Evolutionary conservation across 23 red algal genomes (phyloP).

Genomic region (Chondrus crispus): DNA sequence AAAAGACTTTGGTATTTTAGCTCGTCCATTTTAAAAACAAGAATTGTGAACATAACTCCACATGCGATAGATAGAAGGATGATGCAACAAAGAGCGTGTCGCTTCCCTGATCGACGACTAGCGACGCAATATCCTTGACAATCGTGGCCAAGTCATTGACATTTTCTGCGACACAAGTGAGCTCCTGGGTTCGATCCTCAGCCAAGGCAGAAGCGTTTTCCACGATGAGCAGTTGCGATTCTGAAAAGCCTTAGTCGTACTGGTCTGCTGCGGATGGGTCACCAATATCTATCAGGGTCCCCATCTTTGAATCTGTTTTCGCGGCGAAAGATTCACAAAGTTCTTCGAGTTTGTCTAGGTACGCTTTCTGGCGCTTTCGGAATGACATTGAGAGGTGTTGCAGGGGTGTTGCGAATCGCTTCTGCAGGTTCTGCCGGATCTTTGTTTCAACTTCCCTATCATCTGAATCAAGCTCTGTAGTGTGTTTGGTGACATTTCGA

Average conservation of each 20-base stretch:
- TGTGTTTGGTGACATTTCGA: slow-evolving; percentile 11
- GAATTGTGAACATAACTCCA: slow-evolving; percentile 68
- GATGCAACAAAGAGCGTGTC: slow-evolving; percentile 58
- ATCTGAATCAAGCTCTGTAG: background rate
- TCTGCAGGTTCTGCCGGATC: slow-evolving; percentile 75
- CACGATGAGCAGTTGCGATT: slow-evolving; percentile 44
- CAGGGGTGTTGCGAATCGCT: slow-evolving; percentile 66
- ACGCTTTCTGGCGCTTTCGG: slow-evolving; percentile 74
- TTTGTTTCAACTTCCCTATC: slow-evolving; percentile 37
- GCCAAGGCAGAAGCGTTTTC: slow-evolving; percentile 34
- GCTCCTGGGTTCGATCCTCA: slow-evolving; percentile 57
- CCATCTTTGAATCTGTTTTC: background rate
- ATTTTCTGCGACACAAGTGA: slow-evolving; percentile 48
- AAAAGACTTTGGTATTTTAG: background rate
- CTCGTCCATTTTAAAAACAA: slow-evolving; percentile 73
- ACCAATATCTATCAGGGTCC: background rate
- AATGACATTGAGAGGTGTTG: slow-evolving; percentile 73
- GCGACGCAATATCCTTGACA: slow-evolving; percentile 72
- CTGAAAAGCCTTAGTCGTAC: slow-evolving; percentile 46
- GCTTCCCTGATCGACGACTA: slow-evolving; percentile 93
- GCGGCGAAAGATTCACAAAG: slow-evolving; percentile 26
- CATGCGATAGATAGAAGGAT: slow-evolving; percentile 70
- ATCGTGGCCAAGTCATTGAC: slow-evolving; percentile 87
- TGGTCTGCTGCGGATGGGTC: background rate
- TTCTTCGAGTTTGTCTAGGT: slow-evolving; percentile 71